phyloP scores from a whole-genome alignment of 2,329 filamentous ascomycete genomes.

The Xylariaceae sp. region DNA sequence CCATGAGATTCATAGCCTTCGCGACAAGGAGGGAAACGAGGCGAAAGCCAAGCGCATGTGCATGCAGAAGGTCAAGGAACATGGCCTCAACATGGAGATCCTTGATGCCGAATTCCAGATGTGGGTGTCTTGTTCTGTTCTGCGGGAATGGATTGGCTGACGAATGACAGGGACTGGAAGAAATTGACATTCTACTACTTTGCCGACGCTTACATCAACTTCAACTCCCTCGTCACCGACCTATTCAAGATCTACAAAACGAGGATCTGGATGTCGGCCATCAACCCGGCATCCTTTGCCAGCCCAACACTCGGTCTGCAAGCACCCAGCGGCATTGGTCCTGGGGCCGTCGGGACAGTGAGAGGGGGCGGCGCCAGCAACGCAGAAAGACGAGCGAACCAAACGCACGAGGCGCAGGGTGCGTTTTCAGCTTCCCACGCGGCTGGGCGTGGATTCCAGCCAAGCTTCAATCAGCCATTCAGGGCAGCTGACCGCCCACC shows the following conservation, averaged over 20 bases:
- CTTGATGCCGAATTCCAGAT: conserved; percentile 98
- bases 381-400: conserved; percentile 41
- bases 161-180: conserved; percentile 76
- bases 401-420: conserved; percentile 32
- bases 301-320: conserved; percentile 67
- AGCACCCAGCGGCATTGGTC: conserved; percentile 59
- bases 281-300: conserved; percentile 93
- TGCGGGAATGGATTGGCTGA: conserved; percentile 14
- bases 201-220: conserved; percentile 96
- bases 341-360: conserved; percentile 54
- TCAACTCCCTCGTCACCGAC: conserved; percentile 94
- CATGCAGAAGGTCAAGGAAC: conserved; percentile 92
- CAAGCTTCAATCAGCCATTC: conserved; percentile 34
- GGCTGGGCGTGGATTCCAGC: conserved; percentile 34
- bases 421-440: conserved; percentile 32
- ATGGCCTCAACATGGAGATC: conserved; percentile 96
- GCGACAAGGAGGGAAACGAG: conserved; percentile 95
- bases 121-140: conserved; percentile 46
- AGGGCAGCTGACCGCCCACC: conserved; percentile 34
- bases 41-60: conserved; percentile 95
- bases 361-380: conserved; percentile 36
- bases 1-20: conserved; percentile 80
- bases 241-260: conserved; percentile 99
- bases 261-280: conserved; percentile 98
- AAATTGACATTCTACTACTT: conserved; percentile 99